Evolutionary conservation across 2,329 filamentous ascomycete genomes (phyloP).

Genomic region (Xylaria sp.): DNA sequence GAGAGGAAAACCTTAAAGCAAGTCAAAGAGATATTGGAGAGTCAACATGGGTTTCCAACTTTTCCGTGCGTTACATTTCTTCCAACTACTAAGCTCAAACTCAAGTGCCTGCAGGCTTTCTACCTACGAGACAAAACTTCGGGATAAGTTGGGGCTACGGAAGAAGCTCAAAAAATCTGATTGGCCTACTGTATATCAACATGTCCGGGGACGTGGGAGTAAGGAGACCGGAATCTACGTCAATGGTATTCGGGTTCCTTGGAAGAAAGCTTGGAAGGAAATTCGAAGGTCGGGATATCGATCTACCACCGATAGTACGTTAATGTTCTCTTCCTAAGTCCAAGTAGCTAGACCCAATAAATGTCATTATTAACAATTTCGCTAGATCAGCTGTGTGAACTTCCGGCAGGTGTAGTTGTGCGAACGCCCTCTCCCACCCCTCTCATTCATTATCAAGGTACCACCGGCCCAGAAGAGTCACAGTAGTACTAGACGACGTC

Average conservation of each 20-base stretch:
- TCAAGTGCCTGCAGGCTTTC: constrained; percentile 27
- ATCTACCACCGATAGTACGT: not conserved
- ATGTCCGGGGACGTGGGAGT: not conserved
- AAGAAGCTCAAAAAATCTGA: constrained; percentile 41
- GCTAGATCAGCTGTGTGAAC: constrained; percentile 1
- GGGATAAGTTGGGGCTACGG: constrained; percentile 34
- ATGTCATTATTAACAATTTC: not conserved
- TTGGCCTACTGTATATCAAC: constrained; percentile 36
- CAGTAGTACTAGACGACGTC: no score
- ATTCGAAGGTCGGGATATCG: constrained; percentile 15
- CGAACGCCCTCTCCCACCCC: constrained; percentile 17
- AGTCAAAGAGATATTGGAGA: constrained; percentile 16
- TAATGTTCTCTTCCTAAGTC: not conserved
- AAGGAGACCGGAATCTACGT: constrained; percentile 23
- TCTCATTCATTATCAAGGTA: not conserved
- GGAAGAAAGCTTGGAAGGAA: constrained; percentile 28
- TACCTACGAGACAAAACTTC: constrained; percentile 39
- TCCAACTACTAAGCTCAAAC: not conserved
- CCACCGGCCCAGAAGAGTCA: no score
- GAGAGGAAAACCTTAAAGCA: constrained; percentile 20
- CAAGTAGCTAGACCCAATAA: not conserved
- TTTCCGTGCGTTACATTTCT: constrained; percentile 8
- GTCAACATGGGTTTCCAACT: constrained; percentile 17
- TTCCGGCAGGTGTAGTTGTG: constrained; percentile 18
- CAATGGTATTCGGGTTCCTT: constrained; percentile 5